A percentile compares a stretch with the other conserved stretches of the same genome.
phyloP scores from a whole-genome alignment of 331 rosid genomes.

The Saraca asoca region DNA sequence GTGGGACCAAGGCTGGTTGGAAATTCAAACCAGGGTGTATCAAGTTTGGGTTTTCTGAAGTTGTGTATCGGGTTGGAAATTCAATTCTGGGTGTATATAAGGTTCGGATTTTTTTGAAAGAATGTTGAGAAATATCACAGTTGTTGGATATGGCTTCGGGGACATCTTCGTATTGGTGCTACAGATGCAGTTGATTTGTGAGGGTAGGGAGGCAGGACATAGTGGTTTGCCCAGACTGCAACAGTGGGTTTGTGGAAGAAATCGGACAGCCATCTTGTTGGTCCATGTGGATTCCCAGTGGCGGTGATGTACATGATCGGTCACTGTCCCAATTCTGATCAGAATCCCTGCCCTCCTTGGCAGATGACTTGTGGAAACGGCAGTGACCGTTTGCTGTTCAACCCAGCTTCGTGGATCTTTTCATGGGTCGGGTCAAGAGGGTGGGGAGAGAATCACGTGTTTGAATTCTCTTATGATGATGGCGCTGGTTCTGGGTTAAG shows the following conservation, averaged over 20 bases:
- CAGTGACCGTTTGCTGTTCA: slow-evolving; percentile 43
- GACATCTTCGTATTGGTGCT: too few relatives aligned
- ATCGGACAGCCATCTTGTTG: slow-evolving; percentile 17
- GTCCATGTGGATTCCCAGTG: slow-evolving; percentile 16
- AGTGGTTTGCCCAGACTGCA: slow-evolving; percentile 50
- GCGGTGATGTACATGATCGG: slow-evolving; percentile 51
- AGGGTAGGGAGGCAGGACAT: slow-evolving; percentile 9
- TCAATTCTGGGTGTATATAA: too few relatives aligned
- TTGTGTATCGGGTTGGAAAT: too few relatives aligned
- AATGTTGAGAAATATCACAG: too few relatives aligned
- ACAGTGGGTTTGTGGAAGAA: slow-evolving; percentile 50
- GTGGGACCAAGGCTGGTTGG: too few relatives aligned
- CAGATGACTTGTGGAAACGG: slow-evolving; percentile 41
- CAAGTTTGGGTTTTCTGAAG: too few relatives aligned
- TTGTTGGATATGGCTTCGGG: too few relatives aligned
- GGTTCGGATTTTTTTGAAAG: too few relatives aligned
- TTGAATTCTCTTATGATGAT: too few relatives aligned
- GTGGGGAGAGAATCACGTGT: slow-evolving; percentile 21
- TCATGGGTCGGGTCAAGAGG: slow-evolving; percentile 26
- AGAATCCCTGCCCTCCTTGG: slow-evolving; percentile 29
- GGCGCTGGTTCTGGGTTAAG: too few relatives aligned
- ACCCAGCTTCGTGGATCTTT: slow-evolving; percentile 51
- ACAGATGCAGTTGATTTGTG: too few relatives aligned
- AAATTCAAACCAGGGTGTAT: too few relatives aligned
- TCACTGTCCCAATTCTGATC: slow-evolving; percentile 26